Evolutionary conservation across 768 basidiomycete genomes (phyloP).

Genomic region (Panus rudis): DNA sequence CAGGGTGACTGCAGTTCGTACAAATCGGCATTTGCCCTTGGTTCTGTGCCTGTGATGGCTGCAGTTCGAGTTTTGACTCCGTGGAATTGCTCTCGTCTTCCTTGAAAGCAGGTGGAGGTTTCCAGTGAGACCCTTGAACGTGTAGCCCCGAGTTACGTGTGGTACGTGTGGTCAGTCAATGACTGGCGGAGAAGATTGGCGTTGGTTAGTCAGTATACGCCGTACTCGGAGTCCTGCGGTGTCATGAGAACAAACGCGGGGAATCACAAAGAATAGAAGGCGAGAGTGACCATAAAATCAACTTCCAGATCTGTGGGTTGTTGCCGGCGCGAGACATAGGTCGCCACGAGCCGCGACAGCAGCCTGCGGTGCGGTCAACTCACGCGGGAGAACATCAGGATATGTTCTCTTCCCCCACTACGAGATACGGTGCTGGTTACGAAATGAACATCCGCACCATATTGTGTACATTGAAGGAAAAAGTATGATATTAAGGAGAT

Average conservation of each 20-base stretch:
- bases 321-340: not conserved
- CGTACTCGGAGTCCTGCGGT: no score
- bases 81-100: not conserved
- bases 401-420: no score
- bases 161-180: not conserved
- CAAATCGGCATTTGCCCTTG: slow-evolving; percentile 84
- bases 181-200: not conserved
- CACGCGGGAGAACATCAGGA: no score
- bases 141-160: not conserved
- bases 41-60: not conserved
- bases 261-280: no score
- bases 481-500: no score
- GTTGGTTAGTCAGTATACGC: not conserved
- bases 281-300: not conserved
- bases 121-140: not conserved
- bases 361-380: no score
- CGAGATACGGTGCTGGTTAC: no score
- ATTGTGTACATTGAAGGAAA: no score
- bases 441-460: no score
- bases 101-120: not conserved
- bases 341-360: no score
- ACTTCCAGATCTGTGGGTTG: not conserved
- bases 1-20: slow-evolving; percentile 62
- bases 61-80: not conserved
- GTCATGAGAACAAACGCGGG: no score